These are phyloP conservation scores for Leccinum huronense DNA, from an alignment of 1,284 basidiomycete species.

Conservation along the genomic window DNA sequence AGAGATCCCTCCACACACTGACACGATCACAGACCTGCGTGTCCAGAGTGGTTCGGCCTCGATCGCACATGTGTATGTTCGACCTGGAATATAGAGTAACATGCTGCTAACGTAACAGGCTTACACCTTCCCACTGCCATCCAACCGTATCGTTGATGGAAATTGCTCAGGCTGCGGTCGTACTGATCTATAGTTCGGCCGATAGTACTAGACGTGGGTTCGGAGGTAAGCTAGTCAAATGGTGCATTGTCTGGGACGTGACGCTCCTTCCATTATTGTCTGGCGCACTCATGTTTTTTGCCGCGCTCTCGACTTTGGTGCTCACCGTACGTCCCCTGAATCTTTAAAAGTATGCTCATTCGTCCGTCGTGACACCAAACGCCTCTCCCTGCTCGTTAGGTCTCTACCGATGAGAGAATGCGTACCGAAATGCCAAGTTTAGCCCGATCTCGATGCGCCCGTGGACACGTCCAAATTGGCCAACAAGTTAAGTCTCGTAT, in stretches of 20 bases:
- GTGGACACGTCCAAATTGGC: slow-evolving; percentile 58
- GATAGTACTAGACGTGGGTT: slow-evolving; percentile 26
- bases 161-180: too few species aligned
- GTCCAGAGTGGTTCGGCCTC: not conserved
- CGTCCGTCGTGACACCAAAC: not conserved
- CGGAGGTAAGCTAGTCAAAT: slow-evolving; percentile 18
- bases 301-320: slow-evolving; percentile 49
- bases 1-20: not conserved
- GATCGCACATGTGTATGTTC: not conserved
- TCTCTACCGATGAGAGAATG: slow-evolving; percentile 66
- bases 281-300: slow-evolving; percentile 58
- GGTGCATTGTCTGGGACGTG: not conserved
- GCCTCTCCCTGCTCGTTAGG: slow-evolving; percentile 35
- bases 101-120: not conserved
- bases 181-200: slow-evolving; percentile 8
- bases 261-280: slow-evolving; percentile 40
- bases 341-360: not conserved
- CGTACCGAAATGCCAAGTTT: slow-evolving; percentile 52
- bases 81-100: slow-evolving; percentile 6
- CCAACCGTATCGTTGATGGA: too few species aligned
- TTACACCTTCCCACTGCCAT: too few species aligned
- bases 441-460: slow-evolving; percentile 50
- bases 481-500: not conserved
- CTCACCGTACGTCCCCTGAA: slow-evolving; percentile 46
- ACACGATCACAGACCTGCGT: slow-evolving; percentile 2